phyloP scores from a whole-genome alignment of 1,284 basidiomycete genomes.

The Tremellales sp. region DNA sequence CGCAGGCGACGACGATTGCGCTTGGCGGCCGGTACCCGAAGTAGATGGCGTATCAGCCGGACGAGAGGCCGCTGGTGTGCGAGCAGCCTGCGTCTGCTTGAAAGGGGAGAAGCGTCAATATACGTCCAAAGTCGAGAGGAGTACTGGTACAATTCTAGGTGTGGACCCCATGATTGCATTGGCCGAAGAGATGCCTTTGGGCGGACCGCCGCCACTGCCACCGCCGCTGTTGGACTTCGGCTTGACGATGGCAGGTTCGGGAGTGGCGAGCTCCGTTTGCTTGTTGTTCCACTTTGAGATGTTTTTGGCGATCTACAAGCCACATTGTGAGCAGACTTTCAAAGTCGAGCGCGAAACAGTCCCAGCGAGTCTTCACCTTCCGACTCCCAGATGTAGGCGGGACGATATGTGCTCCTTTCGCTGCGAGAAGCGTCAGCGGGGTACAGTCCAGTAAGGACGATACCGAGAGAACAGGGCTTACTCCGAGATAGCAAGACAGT shows the following conservation, averaged over 20 bases:
- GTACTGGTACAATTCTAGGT: constrained; percentile 13
- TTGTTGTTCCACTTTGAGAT: constrained; percentile 94
- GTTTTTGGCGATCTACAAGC: constrained; percentile 68
- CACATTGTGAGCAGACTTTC: constrained; percentile 16
- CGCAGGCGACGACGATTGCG: neutral
- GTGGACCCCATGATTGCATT: constrained; percentile 25
- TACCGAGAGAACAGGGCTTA: constrained; percentile 23
- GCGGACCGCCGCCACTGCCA: constrained; percentile 10
- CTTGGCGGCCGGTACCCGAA: neutral
- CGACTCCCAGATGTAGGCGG: constrained; percentile 79
- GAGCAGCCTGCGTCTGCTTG: neutral
- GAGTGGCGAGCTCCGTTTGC: constrained; percentile 65
- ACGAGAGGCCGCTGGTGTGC: no score
- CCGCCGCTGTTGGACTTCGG: no score
- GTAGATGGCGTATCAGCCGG: neutral
- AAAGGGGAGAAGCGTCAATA: constrained; percentile 11
- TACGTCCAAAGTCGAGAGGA: neutral
- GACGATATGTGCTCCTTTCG: constrained; percentile 61
- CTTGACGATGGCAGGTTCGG: constrained; percentile 16
- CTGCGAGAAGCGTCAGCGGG: constrained; percentile 24
- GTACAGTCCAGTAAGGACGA: neutral
- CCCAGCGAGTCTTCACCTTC: constrained; percentile 59
- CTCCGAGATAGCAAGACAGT: constrained; percentile 45
- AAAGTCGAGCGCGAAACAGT: neutral
- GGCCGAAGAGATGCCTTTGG: constrained; percentile 33